A percentile compares a stretch with the other conserved stretches of the same genome.
phyloP scores from a whole-genome alignment of 2,329 filamentous ascomycete species.

The Trichoderma atroviride region DNA sequence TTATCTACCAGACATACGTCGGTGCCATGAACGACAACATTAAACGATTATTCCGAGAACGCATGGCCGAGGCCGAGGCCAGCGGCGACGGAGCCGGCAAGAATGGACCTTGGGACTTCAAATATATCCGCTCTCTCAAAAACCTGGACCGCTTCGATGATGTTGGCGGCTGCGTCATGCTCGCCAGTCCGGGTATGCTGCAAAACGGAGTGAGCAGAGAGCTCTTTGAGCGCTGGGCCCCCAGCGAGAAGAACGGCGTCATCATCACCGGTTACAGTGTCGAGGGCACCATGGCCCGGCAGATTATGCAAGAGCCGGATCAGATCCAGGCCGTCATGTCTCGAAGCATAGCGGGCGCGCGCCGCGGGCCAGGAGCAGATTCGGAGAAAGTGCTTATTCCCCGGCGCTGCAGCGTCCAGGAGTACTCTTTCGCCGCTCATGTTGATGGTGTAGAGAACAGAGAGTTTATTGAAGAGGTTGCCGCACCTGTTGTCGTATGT shows the following conservation, averaged over 20 bases:
- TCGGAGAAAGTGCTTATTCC: slow-evolving; percentile 91
- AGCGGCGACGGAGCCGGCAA: slow-evolving; percentile 73
- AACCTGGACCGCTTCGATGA: slow-evolving; percentile 96
- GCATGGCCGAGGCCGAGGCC: slow-evolving; percentile 87
- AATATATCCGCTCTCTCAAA: slow-evolving; percentile 88
- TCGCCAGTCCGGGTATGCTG: slow-evolving; percentile 96
- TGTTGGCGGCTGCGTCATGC: slow-evolving; percentile 92
- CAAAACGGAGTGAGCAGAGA: slow-evolving; percentile 95
- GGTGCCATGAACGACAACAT: slow-evolving; percentile 99
- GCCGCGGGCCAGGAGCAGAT: slow-evolving; percentile 65
- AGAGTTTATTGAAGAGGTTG: slow-evolving; percentile 94
- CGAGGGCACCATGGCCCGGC: slow-evolving; percentile 96
- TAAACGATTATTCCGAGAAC: slow-evolving; percentile 88
- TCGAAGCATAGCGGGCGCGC: slow-evolving; percentile 64
- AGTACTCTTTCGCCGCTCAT: slow-evolving; percentile 94
- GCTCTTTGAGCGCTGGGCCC: slow-evolving; percentile 92
- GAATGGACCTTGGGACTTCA: slow-evolving; percentile 95
- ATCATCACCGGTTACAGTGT: slow-evolving; percentile 98
- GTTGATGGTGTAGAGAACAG: slow-evolving; percentile 95
- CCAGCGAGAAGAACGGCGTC: slow-evolving; percentile 95
- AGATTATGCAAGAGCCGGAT: slow-evolving; percentile 92
- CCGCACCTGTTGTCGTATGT: slow-evolving; percentile 87
- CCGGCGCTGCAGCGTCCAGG: slow-evolving; percentile 86
- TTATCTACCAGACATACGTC: slow-evolving; percentile 97
- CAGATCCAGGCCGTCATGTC: slow-evolving; percentile 94